These are phyloP conservation scores for Candida easanensis DNA, from an alignment of 805 yeast species.

Conservation along the genomic window DNA sequence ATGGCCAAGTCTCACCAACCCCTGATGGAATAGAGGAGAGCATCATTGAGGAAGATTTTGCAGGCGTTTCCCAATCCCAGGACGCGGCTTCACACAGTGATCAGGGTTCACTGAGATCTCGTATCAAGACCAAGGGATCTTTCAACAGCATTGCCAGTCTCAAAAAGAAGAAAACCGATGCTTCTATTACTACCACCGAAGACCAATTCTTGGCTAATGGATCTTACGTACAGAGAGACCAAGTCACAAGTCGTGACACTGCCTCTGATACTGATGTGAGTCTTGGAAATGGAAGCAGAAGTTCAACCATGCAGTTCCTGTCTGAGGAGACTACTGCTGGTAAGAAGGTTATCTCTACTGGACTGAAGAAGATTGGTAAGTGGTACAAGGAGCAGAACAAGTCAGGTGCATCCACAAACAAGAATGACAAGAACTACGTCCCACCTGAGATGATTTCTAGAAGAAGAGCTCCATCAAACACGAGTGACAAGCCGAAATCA, in stretches of 20 bases:
- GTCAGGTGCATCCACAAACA: conserved; percentile 5
- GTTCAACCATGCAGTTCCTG: conserved; percentile 23
- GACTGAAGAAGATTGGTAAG: conserved; percentile 60
- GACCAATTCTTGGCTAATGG: conserved; percentile 31
- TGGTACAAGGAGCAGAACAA: conserved; percentile 60
- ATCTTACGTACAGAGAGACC: conserved; percentile 21
- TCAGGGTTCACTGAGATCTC: conserved; percentile 15
- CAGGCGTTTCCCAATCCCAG: conserved; percentile 2
- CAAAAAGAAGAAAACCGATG: conserved; percentile 20
- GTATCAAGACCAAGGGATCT: conserved; percentile 7
- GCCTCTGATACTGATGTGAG: conserved; percentile 17
- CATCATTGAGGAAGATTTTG: too few relatives aligned
- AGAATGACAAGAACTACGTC: conserved; percentile 7
- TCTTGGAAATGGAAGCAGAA: conserved; percentile 5
- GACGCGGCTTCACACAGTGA: conserved; percentile 14
- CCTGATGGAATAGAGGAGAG: too few relatives aligned
- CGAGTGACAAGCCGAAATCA: conserved; percentile 11
- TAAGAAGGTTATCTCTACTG: conserved; percentile 38
- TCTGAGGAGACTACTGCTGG: conserved; percentile 30
- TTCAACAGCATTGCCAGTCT: conserved; percentile 3
- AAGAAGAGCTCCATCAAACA: conserved; percentile 34
- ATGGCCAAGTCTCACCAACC: too few relatives aligned
- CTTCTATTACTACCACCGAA: conserved; percentile 23
- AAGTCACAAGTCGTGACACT: conserved; percentile 8
- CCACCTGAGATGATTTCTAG: conserved; percentile 73